phyloP scores from a whole-genome alignment of 2,329 filamentous ascomycete species.

The Hymenoscyphus linearis region DNA sequence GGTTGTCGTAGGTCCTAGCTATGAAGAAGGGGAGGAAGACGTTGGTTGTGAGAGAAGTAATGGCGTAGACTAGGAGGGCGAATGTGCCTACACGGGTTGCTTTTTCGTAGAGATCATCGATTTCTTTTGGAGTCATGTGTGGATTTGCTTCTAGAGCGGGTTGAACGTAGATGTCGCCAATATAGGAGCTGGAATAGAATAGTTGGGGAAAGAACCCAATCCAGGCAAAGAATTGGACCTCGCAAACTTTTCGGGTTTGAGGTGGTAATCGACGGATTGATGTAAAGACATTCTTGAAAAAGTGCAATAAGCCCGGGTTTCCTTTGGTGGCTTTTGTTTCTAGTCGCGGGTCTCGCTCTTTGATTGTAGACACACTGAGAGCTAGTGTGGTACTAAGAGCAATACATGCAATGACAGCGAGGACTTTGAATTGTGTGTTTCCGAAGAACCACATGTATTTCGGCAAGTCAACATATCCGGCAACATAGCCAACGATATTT shows the following conservation, averaged over 20 bases:
- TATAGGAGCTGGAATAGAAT: conserved; percentile 92
- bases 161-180: conserved; percentile 88
- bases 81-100: conserved; percentile 86
- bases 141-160: conserved; percentile 74
- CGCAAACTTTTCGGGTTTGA: conserved; percentile 76
- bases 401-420: conserved; percentile 79
- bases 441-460: conserved; percentile 73
- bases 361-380: conserved; percentile 64
- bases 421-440: conserved; percentile 84
- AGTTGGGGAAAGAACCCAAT: conserved; percentile 94
- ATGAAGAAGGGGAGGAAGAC: conserved; percentile 82
- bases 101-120: conserved; percentile 75
- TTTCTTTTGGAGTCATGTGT: conserved; percentile 67
- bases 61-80: conserved; percentile 80
- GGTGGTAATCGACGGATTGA: conserved; percentile 75
- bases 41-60: conserved; percentile 77
- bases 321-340: conserved; percentile 56
- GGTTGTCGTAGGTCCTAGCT: conserved; percentile 64
- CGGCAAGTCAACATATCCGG: conserved; percentile 77
- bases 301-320: conserved; percentile 63
- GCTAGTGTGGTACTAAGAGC: conserved; percentile 64
- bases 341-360: conserved; percentile 73
- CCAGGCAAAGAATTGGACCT: conserved; percentile 83
- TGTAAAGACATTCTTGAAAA: conserved; percentile 72
- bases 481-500: conserved; percentile 86